A percentile compares a stretch with the other conserved stretches of the same genome.
Evolutionary conservation across 2,329 filamentous ascomycete genomes (phyloP).

Genomic region (Cercospora sp.): DNA sequence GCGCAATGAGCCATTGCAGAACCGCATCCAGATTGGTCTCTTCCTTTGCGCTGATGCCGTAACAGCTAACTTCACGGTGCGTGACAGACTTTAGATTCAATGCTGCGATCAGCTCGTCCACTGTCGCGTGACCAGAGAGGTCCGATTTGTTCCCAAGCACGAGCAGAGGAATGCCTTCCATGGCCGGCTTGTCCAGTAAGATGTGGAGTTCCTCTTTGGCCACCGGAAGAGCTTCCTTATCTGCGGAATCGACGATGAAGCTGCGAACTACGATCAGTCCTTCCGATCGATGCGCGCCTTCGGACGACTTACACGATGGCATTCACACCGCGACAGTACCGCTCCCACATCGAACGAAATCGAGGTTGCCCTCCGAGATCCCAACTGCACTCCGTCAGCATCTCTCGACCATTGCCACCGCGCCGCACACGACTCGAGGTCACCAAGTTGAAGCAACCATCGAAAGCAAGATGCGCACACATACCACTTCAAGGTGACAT

Average conservation of each 20-base stretch:
- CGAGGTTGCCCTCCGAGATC: constrained; percentile 95
- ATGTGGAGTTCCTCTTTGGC: constrained; percentile 91
- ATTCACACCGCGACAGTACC: constrained; percentile 95
- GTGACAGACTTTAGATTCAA: constrained; percentile 87
- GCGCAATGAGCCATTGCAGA: constrained; percentile 92
- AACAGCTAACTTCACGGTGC: constrained; percentile 94
- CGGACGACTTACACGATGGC: constrained; percentile 72
- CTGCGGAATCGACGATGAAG: constrained; percentile 96
- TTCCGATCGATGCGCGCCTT: neutral
- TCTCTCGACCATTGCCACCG: constrained; percentile 3
- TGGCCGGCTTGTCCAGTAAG: constrained; percentile 77
- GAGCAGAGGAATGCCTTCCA: constrained; percentile 87
- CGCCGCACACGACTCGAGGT: neutral
- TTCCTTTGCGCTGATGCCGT: constrained; percentile 97
- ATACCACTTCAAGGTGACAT: constrained; percentile 94
- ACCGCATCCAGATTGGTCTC: constrained; percentile 98
- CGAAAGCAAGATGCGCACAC: constrained; percentile 29
- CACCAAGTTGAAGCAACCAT: neutral
- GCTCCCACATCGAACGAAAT: constrained; percentile 98
- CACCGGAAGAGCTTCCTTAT: constrained; percentile 73
- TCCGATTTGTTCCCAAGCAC: constrained; percentile 98
- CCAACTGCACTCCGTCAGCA: constrained; percentile 61
- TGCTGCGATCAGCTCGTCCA: constrained; percentile 92
- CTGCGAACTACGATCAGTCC: constrained; percentile 40
- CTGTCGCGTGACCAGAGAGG: constrained; percentile 82